Percentiles rank a stretch among this genome's conserved stretches.
phyloP scores from a whole-genome alignment of 176 grass and related monocot genomes.

The Musa itinerans region DNA sequence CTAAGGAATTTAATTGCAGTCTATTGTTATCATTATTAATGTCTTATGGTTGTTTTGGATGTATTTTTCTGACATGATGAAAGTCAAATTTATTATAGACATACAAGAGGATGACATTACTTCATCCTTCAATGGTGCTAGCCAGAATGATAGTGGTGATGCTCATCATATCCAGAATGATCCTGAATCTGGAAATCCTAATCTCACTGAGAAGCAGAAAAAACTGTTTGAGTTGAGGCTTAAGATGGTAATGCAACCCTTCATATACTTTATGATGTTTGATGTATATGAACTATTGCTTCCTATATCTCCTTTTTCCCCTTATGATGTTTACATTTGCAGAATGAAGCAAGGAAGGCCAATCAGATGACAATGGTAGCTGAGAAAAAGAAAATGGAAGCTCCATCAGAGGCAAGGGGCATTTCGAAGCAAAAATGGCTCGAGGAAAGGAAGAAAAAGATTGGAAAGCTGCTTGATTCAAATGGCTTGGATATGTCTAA shows the following conservation, averaged over 20 bases:
- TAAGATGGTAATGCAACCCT: slow-evolving; percentile 49
- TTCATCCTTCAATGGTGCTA: slow-evolving; percentile 21
- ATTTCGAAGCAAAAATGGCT: slow-evolving; percentile 98
- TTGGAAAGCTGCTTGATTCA: slow-evolving; percentile 80
- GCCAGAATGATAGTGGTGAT: slow-evolving; percentile 14
- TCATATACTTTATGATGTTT: neutral
- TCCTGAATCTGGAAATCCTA: slow-evolving; percentile 37
- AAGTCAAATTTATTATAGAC: slow-evolving; percentile 16
- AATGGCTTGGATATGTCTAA: slow-evolving; percentile 87
- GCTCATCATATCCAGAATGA: slow-evolving; percentile 14
- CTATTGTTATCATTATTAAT: neutral
- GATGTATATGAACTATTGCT: neutral
- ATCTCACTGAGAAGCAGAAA: slow-evolving; percentile 79
- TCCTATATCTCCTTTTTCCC: neutral
- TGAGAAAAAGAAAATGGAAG: slow-evolving; percentile 86
- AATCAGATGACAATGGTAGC: slow-evolving; percentile 89
- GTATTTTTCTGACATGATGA: neutral
- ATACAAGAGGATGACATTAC: slow-evolving; percentile 3
- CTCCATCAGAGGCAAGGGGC: slow-evolving; percentile 55
- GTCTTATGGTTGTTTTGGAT: neutral
- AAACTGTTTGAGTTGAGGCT: slow-evolving; percentile 69
- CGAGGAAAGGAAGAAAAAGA: slow-evolving; percentile 92
- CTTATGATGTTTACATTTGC: neutral
- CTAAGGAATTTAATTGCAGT: neutral
- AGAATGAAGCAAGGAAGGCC: slow-evolving; percentile 91